Evolutionary conservation across 139 green algal species (phyloP).

Genomic region (Diplosphaera chodatii): DNA sequence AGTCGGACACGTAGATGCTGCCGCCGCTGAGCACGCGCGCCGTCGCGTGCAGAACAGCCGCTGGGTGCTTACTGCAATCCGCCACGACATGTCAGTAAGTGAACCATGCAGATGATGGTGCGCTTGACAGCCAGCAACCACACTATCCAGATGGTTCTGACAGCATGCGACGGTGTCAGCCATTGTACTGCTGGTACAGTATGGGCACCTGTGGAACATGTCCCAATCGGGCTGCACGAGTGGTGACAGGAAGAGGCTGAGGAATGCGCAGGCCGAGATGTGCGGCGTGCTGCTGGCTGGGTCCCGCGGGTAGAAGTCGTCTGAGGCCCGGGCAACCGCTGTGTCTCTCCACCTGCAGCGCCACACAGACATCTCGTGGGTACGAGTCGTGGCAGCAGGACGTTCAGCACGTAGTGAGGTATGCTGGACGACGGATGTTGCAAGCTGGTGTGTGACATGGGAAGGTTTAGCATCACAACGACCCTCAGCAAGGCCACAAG

Average conservation of each 20-base stretch:
- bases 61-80: conserved; percentile 17
- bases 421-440: too few species aligned
- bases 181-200: too few species aligned
- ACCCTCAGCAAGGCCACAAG: too few species aligned
- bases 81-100: background rate
- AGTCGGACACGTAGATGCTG: conserved; percentile 67
- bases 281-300: conserved; percentile 73
- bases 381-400: too few species aligned
- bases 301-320: conserved; percentile 84
- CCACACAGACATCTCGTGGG: too few species aligned
- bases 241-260: conserved; percentile 66
- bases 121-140: too few species aligned
- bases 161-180: too few species aligned
- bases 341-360: conserved; percentile 65
- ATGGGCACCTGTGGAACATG: conserved; percentile 54
- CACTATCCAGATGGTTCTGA: too few species aligned
- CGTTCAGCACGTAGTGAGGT: too few species aligned
- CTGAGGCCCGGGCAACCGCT: conserved; percentile 69
- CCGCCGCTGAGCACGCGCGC: conserved; percentile 53
- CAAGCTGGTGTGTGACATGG: too few species aligned
- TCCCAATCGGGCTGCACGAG: conserved; percentile 52
- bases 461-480: too few species aligned
- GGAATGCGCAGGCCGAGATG: conserved; percentile 84
- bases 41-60: conserved; percentile 45
- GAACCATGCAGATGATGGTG: too few species aligned